A percentile compares a stretch with the other conserved stretches of the same genome.
These are phyloP conservation scores for Amesomyces nigricolor DNA, from an alignment of 2,329 filamentous ascomycete species.

Conservation along the genomic window DNA sequence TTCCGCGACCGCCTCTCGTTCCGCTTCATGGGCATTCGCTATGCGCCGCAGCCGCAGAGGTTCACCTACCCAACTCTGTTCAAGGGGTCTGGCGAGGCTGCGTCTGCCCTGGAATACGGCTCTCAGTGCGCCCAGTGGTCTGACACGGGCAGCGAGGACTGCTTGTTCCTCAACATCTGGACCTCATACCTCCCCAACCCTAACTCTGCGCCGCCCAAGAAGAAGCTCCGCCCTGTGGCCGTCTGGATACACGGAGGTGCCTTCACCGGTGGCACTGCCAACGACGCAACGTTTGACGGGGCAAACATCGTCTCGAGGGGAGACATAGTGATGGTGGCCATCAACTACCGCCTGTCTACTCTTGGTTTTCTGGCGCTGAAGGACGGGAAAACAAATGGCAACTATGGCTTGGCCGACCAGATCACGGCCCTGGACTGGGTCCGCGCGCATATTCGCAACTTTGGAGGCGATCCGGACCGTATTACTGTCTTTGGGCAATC, in stretches of 20 bases:
- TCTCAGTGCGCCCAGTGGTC: constrained; percentile 37
- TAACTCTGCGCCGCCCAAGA: constrained; percentile 14
- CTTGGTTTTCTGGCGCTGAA: constrained; percentile 53
- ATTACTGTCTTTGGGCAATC: constrained; percentile 53
- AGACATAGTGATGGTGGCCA: constrained; percentile 52
- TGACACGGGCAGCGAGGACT: constrained; percentile 39
- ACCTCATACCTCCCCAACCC: constrained; percentile 36
- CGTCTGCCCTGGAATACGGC: constrained; percentile 35
- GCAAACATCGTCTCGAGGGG: constrained; percentile 53
- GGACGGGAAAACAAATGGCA: constrained; percentile 42
- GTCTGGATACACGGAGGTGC: constrained; percentile 47
- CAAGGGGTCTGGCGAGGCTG: constrained; percentile 29
- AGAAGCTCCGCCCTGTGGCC: constrained; percentile 33
- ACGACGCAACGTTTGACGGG: constrained; percentile 41
- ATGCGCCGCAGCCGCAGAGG: constrained; percentile 39
- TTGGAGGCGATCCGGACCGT: constrained; percentile 52
- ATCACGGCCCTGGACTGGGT: constrained; percentile 47
- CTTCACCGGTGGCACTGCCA: constrained; percentile 44
- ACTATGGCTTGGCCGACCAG: constrained; percentile 46
- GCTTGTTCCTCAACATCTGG: constrained; percentile 43
- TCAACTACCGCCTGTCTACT: constrained; percentile 56
- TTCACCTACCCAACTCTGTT: constrained; percentile 42
- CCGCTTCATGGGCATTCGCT: constrained; percentile 46
- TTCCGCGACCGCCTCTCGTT: constrained; percentile 44
- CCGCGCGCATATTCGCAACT: constrained; percentile 45